These are phyloP conservation scores for Puccinia horiana DNA, from an alignment of 1,284 basidiomycete species.

Conservation along the genomic window DNA sequence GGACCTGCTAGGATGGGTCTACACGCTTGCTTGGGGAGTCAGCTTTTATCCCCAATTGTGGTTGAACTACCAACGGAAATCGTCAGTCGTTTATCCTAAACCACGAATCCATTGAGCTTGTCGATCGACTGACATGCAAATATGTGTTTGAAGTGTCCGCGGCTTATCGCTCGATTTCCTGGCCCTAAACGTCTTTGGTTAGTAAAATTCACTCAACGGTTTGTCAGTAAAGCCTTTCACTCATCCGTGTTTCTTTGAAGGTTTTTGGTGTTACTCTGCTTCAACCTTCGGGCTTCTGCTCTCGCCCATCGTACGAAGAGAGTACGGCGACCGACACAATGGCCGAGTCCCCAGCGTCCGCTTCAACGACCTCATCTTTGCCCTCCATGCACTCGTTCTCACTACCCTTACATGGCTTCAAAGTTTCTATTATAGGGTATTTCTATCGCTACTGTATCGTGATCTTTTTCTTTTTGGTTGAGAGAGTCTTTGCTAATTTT, in stretches of 20 bases:
- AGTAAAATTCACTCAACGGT: no score
- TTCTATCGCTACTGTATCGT: neutral
- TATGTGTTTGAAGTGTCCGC: neutral
- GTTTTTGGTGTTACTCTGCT: constrained; percentile 54
- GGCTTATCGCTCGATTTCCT: constrained; percentile 56
- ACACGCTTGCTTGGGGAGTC: constrained; percentile 54
- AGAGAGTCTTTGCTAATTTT: neutral
- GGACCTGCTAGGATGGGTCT: constrained; percentile 55
- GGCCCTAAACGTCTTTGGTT: constrained; percentile 52
- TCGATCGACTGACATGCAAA: neutral
- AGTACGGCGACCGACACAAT: constrained; percentile 50
- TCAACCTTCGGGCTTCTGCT: constrained; percentile 53
- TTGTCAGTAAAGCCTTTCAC: no score
- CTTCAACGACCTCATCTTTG: constrained; percentile 32
- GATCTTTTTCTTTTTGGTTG: neutral
- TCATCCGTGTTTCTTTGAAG: constrained; percentile 49
- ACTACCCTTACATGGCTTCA: constrained; percentile 23
- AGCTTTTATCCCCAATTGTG: constrained; percentile 57
- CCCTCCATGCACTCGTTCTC: constrained; percentile 38
- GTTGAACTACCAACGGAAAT: constrained; percentile 51
- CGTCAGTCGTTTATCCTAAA: constrained; percentile 29
- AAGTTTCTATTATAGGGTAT: constrained; percentile 17
- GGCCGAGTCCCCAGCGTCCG: constrained; percentile 51
- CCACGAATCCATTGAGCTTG: neutral
- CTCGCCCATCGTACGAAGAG: constrained; percentile 50